phyloP scores from a whole-genome alignment of 305 asterid species.

The Fraxinus dipetala region DNA sequence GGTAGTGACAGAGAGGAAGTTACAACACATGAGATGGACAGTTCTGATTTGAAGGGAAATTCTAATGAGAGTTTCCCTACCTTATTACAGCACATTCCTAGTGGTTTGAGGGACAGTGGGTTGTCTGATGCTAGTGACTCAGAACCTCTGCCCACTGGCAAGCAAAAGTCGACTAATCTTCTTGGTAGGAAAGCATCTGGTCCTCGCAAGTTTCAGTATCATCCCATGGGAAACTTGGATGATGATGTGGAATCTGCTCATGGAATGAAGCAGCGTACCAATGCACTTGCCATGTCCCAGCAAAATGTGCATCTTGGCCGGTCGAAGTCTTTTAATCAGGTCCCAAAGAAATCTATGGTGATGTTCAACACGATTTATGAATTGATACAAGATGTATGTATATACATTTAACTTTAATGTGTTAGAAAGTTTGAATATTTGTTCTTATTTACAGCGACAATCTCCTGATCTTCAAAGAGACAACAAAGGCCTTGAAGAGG shows the following conservation, averaged over 20 bases:
- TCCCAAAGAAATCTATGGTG: constrained; percentile 30
- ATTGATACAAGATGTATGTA: background rate
- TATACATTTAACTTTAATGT: background rate
- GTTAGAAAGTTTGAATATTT: constrained; percentile 11
- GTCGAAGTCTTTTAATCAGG: constrained; percentile 50
- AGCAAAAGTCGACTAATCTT: constrained; percentile 55
- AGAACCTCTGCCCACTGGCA: constrained; percentile 49
- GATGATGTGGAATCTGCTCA: constrained; percentile 44
- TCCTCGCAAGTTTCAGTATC: constrained; percentile 73
- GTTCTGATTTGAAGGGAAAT: constrained; percentile 47
- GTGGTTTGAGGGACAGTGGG: constrained; percentile 55
- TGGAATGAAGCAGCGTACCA: constrained; percentile 49
- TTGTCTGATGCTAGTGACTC: constrained; percentile 55
- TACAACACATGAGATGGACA: constrained; percentile 45
- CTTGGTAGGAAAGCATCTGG: constrained; percentile 45
- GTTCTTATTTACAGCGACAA: constrained; percentile 45
- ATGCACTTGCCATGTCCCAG: constrained; percentile 36
- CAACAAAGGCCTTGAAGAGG: constrained; percentile 38
- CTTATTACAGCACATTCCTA: constrained; percentile 56
- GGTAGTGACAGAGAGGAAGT: constrained; percentile 40
- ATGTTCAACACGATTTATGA: constrained; percentile 37
- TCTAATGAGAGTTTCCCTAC: constrained; percentile 70
- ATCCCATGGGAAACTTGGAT: constrained; percentile 85
- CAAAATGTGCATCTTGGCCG: constrained; percentile 47
- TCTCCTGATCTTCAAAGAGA: constrained; percentile 46